Evolutionary conservation across 2,329 filamentous ascomycete genomes (phyloP).

Genomic region (Aureobasidium leucospermi): DNA sequence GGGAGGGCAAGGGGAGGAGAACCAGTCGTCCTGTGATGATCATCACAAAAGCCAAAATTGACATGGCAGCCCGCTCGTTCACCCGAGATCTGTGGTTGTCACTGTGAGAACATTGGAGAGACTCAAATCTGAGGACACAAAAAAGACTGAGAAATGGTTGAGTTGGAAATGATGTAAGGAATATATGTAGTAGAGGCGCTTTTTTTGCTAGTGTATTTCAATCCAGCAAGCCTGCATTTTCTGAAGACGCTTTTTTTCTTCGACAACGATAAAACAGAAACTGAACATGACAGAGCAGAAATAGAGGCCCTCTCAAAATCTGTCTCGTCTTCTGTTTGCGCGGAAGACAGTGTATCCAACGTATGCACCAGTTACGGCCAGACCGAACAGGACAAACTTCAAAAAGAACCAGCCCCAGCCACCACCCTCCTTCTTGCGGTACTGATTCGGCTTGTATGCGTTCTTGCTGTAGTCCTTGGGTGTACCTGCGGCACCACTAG

Average conservation of each 20-base stretch:
- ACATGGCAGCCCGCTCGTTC: conserved; percentile 14
- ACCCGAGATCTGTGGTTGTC: conserved; percentile 15
- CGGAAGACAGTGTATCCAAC: conserved; percentile 81
- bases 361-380: conserved; percentile 66
- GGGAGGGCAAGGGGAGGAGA: not conserved
- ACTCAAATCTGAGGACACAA: conserved; percentile 18
- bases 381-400: conserved; percentile 72
- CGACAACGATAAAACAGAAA: not conserved
- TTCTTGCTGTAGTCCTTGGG: conserved; percentile 36
- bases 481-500: conserved; percentile 32
- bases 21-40: conserved; percentile 17
- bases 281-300: not conserved
- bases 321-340: conserved; percentile 44
- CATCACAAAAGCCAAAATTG: conserved; percentile 18
- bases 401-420: conserved; percentile 67
- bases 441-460: conserved; percentile 38
- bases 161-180: not conserved
- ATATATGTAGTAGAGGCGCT: not conserved
- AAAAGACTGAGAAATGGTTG: not conserved
- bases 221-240: not conserved
- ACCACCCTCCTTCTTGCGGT: conserved; percentile 42
- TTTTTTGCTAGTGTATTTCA: not conserved
- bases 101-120: conserved; percentile 19
- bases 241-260: not conserved
- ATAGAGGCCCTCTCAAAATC: conserved; percentile 31